phyloP scores from a whole-genome alignment of 345 rosid species.

The Aquilaria yunnanensis region DNA sequence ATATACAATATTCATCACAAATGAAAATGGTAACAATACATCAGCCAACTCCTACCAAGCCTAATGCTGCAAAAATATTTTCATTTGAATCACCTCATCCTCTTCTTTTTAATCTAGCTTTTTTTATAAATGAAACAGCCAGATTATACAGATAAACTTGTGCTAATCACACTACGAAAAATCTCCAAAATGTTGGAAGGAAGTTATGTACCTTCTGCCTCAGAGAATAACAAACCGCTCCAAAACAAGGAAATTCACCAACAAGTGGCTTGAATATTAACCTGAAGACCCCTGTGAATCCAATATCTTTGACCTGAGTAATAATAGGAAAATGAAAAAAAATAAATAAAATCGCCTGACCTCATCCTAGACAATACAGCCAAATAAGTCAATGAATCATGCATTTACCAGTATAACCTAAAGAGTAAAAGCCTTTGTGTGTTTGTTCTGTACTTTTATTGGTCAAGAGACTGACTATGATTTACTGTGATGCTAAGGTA shows the following conservation, averaged over 20 bases:
- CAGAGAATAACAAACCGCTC: slow-evolving; percentile 88
- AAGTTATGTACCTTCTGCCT: slow-evolving; percentile 66
- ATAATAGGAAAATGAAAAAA: slow-evolving; percentile 8
- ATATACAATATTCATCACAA: too few species aligned
- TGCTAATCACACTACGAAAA: neutral
- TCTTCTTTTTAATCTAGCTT: too few species aligned
- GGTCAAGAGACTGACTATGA: too few species aligned
- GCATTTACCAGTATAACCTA: neutral
- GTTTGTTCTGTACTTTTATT: too few species aligned
- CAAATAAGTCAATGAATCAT: neutral
- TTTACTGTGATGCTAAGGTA: too few species aligned
- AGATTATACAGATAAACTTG: too few species aligned
- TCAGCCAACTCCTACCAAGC: too few species aligned
- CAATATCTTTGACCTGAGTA: slow-evolving; percentile 83
- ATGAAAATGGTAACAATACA: too few species aligned
- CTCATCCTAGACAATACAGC: neutral
- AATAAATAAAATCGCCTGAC: slow-evolving; percentile 6
- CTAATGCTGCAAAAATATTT: too few species aligned
- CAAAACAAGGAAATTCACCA: slow-evolving; percentile 94
- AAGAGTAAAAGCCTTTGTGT: neutral
- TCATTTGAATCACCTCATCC: too few species aligned
- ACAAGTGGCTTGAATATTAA: slow-evolving; percentile 94
- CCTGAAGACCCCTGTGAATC: slow-evolving; percentile 99
- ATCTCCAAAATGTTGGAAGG: neutral
- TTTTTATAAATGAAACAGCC: too few species aligned